Evolutionary conservation across 2,329 filamentous ascomycete species (phyloP).

Genomic region (Samsoniella hepiali): DNA sequence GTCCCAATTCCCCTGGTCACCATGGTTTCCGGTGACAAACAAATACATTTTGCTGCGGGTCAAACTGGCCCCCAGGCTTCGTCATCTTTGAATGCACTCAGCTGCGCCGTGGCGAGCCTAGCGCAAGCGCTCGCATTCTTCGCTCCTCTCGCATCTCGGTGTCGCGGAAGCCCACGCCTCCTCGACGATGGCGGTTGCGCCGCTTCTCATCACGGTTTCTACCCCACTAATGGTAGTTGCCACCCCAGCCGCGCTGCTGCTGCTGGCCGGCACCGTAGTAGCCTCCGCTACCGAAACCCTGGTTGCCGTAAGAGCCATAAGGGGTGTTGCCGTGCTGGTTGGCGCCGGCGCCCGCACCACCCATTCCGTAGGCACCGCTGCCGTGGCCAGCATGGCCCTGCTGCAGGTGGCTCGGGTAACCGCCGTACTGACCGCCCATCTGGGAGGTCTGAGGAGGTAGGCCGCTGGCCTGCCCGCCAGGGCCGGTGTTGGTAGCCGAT

Average conservation of each 20-base stretch:
- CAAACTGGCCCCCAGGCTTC: not conserved
- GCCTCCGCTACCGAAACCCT: slow-evolving; percentile 47
- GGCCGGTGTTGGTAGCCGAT: slow-evolving; percentile 53
- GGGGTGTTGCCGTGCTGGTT: slow-evolving; percentile 52
- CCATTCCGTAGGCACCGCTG: slow-evolving; percentile 53
- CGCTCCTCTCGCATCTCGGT: slow-evolving; percentile 5
- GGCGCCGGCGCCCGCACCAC: slow-evolving; percentile 46
- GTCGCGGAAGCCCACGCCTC: slow-evolving; percentile 7
- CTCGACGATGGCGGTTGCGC: slow-evolving; percentile 12
- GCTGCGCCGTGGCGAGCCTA: slow-evolving; percentile 4
- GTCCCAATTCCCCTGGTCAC: slow-evolving; percentile 9
- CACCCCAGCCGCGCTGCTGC: slow-evolving; percentile 54
- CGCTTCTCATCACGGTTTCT: slow-evolving; percentile 27
- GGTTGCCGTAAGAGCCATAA: slow-evolving; percentile 52
- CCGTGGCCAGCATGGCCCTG: slow-evolving; percentile 53
- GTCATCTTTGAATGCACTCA: not conserved
- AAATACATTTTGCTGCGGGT: slow-evolving; percentile 14
- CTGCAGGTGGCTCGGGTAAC: slow-evolving; percentile 54
- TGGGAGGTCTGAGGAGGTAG: slow-evolving; percentile 56
- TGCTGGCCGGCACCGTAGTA: slow-evolving; percentile 41
- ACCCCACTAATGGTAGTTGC: slow-evolving; percentile 54
- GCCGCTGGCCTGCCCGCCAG: slow-evolving; percentile 45
- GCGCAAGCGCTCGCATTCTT: slow-evolving; percentile 5
- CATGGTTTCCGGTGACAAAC: slow-evolving; percentile 2
- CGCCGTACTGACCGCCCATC: slow-evolving; percentile 51